Evolutionary conservation across 805 yeast species (phyloP).

Genomic region (Saccharomyces mikatae): DNA sequence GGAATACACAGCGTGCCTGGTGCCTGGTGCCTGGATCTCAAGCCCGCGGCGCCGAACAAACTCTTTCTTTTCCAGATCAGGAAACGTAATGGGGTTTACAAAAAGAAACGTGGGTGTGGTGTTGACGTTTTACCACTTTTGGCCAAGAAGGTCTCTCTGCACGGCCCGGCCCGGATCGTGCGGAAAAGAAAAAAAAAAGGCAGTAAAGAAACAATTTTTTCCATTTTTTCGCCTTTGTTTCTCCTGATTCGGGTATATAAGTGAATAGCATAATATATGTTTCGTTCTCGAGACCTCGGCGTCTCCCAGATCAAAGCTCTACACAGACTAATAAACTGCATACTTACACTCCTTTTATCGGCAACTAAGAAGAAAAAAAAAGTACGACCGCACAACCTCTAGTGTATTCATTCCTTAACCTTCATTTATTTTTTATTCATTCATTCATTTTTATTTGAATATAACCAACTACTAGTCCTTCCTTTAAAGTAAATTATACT

Average conservation of each 20-base stretch:
- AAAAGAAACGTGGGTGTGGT: background rate
- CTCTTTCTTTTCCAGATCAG: background rate
- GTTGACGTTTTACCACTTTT: background rate
- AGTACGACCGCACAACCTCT: background rate
- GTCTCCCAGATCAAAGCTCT: background rate
- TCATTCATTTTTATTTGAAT: background rate
- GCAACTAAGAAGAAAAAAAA: background rate
- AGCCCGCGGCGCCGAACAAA: background rate
- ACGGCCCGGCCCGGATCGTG: background rate
- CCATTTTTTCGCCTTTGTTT: background rate
- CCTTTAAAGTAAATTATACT: slow-evolving; percentile 4
- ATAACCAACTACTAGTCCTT: slow-evolving; percentile 10
- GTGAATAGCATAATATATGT: background rate
- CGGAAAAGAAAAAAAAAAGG: background rate
- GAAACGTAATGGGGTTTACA: background rate
- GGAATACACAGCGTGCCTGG: background rate
- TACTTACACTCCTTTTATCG: background rate
- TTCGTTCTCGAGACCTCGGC: background rate
- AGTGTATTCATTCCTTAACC: background rate
- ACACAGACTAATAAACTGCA: background rate
- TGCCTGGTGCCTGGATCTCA: background rate
- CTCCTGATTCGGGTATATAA: background rate
- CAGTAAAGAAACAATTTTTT: background rate
- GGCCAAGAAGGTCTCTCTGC: background rate
- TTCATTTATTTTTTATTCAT: background rate